Base-by-base conservation (phyloP, 1,284 basidiomycete genomes). In the Rhodotorula mucilaginosa region DNA sequence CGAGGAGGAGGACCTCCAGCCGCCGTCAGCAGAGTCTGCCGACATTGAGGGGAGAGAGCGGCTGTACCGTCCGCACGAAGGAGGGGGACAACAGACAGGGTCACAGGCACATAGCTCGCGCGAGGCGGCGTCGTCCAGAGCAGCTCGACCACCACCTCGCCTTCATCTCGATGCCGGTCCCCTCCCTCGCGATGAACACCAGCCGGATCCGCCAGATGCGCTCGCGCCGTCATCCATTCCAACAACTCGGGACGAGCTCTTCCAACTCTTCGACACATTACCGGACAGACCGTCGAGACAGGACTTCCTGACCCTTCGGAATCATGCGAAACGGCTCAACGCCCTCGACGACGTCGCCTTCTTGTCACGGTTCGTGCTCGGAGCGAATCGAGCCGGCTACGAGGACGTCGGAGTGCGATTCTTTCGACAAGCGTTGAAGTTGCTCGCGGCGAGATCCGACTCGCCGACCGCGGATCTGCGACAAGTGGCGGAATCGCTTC, bases 341-440 rank as follows among this genome's bases (percentile, higher is more conserved):
- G 48, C 39, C 8, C 48, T 68, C 13, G 49, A 65, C 60, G 70
- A 71, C 39, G n/a, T 57, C 0, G 46, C 58, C 5, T 49, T 56
- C 3, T 46, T 68, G 39, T 44, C 23, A 13, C n/a, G 5, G 3
- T 51, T 71, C 63, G 56, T 51, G 7, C n/a, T 49, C 6, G n/a
- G 48, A 26, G 68, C 61, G 18, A 46, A 67, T 31, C 15, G 54
- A 12, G 31, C 31, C 12, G 15, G 39, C 13, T 51, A 23, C 29
- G 23, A 63, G 23, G 29, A 54, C 34, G 21, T 64, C 34, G 71
- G 58, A 1, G 15, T 59, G 5, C 67, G 67, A 5, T 46, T 69
- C n/a, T 19, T 66, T 10, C 51, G 62, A 29, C 31, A 67, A n/a
- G 44, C 64, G 29, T 31, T 56, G 18, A 23, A 29, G 7, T 21